Evolutionary conservation across 176 grass and related monocot genomes (phyloP).

Genomic region (Avena sativa): DNA sequence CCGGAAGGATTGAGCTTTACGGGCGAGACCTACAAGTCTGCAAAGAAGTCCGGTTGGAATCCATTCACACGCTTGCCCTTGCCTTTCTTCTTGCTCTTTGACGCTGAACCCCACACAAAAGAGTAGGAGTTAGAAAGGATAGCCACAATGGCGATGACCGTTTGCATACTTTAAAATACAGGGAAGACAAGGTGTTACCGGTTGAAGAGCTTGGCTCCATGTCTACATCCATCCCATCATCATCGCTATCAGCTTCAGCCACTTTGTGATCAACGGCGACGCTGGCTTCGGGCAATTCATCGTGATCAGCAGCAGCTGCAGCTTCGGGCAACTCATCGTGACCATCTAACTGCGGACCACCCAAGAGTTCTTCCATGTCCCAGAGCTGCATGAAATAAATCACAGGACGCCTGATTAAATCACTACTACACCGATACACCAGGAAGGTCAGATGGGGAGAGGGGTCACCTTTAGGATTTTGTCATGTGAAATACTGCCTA

Average conservation of each 20-base stretch:
- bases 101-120: slow-evolving; percentile 13
- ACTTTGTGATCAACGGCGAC: not conserved
- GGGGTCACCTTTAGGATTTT: slow-evolving; percentile 83
- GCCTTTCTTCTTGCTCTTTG: slow-evolving; percentile 34
- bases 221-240: slow-evolving; percentile 86
- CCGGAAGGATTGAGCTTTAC: not conserved
- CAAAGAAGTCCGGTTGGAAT: slow-evolving; percentile 55
- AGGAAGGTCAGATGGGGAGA: not conserved
- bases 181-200: slow-evolving; percentile 40
- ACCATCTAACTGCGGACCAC: slow-evolving; percentile 40
- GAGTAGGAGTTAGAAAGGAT: not conserved
- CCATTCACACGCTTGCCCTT: slow-evolving; percentile 46
- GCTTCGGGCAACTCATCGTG: slow-evolving; percentile 37
- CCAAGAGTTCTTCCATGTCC: slow-evolving; percentile 89
- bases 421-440: not conserved
- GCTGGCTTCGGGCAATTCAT: not conserved
- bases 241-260: slow-evolving; percentile 45
- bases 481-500: slow-evolving; percentile 94
- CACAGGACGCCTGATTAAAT: slow-evolving; percentile 29
- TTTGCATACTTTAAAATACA: not conserved
- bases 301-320: not conserved
- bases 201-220: slow-evolving; percentile 53
- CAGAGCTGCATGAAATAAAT: slow-evolving; percentile 67
- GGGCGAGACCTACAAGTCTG: slow-evolving; percentile 53
- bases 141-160: not conserved